Evolutionary conservation across 225 moss, liverwort and hornwort species (phyloP), one percentile per base, ranked within the genome.

Genomic region (Bryum argenteum): DNA sequence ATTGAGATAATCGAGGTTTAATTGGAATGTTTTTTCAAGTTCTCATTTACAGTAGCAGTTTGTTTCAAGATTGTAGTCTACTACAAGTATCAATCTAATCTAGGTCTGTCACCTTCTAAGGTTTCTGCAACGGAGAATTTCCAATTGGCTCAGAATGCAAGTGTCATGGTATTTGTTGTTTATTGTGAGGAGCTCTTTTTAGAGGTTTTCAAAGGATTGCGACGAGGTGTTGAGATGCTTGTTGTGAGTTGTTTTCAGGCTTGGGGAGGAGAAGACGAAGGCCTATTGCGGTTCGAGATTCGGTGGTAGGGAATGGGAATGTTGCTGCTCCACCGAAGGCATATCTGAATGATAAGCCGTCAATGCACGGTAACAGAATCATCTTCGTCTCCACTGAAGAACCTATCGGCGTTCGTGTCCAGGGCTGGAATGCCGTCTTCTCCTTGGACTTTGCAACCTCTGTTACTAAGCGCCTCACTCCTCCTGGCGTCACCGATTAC

Each of bases 301-400:
- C 39, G 50, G 72, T 45, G 5, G 22, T 15, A 22, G 33, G 23
- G 45, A 66, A 70, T 61, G 11, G 16, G 11, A 14, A 10, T 45
- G 45, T 3, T 45, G 78, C 44, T 19, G 78, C 61, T 66, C 63
- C 75, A 4, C 73, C 80, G 57, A 81, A 70, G 63, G 73, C 50
- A 17, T 87, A 41, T 13, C 63, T 87, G 12, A 83, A 83, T 39
- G 96, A 96, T 77, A 85, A 62, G 12, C 89, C 96, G 13, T 84
- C 84, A 2, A 80, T 91, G 47, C 75, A 68, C 24, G 87, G 91
- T 19, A 88, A 82, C 63, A 75, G 50, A 19, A 70, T 93, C 16
- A 76, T 91, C 17, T 96, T 83, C 43, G 81, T 87, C 47, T 96
- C 96, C 60, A 96, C 96, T 10, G 86, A 86, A 82, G 87, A 96